Evolutionary conservation across 2,329 filamentous ascomycete species (phyloP).

Genomic region (Penicillium expansum): DNA sequence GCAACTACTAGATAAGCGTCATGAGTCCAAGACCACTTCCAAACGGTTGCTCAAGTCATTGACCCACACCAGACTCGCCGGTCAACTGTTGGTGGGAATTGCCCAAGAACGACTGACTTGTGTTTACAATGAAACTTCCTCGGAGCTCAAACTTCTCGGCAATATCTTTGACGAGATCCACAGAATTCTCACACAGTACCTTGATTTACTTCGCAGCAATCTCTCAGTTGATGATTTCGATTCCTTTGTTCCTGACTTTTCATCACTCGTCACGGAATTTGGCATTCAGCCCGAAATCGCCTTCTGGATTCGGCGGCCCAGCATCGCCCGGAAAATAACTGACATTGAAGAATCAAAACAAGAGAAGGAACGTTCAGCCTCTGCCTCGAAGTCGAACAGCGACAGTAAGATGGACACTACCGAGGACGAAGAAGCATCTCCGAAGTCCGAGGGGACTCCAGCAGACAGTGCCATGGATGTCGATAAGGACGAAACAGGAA

Average conservation of each 20-base stretch:
- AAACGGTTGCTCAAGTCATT: slow-evolving; percentile 77
- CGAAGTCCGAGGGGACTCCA: slow-evolving; percentile 18
- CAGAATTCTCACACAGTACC: slow-evolving; percentile 77
- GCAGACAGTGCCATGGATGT: slow-evolving; percentile 35
- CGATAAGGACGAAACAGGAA: slow-evolving; percentile 29
- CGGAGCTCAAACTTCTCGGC: slow-evolving; percentile 84
- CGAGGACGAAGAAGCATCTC: slow-evolving; percentile 24
- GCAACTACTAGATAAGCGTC: slow-evolving; percentile 76
- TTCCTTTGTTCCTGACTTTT: slow-evolving; percentile 69
- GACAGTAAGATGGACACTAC: slow-evolving; percentile 38
- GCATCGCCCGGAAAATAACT: slow-evolving; percentile 64
- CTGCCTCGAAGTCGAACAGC: slow-evolving; percentile 27
- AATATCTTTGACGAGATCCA: slow-evolving; percentile 90
- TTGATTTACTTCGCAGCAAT: slow-evolving; percentile 83
- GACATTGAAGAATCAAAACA: slow-evolving; percentile 38
- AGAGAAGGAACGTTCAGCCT: slow-evolving; percentile 27
- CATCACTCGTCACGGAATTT: slow-evolving; percentile 71
- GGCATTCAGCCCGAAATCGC: slow-evolving; percentile 77
- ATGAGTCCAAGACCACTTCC: slow-evolving; percentile 70
- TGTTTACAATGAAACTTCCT: slow-evolving; percentile 71
- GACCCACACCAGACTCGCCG: slow-evolving; percentile 72
- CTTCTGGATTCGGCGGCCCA: slow-evolving; percentile 77
- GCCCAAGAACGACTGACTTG: slow-evolving; percentile 88
- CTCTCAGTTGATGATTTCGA: slow-evolving; percentile 75
- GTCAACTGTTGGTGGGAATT: slow-evolving; percentile 81